Evolutionary conservation across 2,329 filamentous ascomycete genomes (phyloP).

Genomic region (Coniochaeta sp.): DNA sequence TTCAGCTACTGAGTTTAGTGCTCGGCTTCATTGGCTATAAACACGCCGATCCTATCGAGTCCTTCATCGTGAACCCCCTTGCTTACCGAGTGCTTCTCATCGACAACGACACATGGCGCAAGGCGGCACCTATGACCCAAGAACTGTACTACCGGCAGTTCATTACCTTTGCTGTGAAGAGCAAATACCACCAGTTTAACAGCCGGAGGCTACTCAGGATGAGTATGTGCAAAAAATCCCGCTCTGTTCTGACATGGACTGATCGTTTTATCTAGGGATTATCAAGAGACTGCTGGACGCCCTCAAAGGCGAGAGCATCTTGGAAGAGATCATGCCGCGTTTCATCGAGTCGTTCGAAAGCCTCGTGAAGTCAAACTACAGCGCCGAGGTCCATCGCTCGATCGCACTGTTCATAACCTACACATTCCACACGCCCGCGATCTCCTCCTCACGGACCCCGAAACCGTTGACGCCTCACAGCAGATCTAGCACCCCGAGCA

Average conservation of each 20-base stretch:
- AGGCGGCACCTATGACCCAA: conserved; percentile 68
- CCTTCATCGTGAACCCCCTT: conserved; percentile 90
- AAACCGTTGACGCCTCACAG: conserved; percentile 31
- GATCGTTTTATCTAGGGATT: conserved; percentile 51
- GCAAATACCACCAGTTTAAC: conserved; percentile 91
- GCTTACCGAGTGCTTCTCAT: conserved; percentile 89
- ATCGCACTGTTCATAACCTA: conserved; percentile 91
- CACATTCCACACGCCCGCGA: conserved; percentile 60
- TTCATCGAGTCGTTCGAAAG: conserved; percentile 75
- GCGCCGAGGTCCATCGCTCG: conserved; percentile 76
- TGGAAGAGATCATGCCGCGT: conserved; percentile 62
- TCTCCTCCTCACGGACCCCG: conserved; percentile 44
- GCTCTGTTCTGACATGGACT: not conserved
- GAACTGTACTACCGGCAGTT: conserved; percentile 93
- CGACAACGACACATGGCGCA: conserved; percentile 89
- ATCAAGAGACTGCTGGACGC: conserved; percentile 86
- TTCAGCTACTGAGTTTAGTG: conserved; percentile 67
- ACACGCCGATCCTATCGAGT: conserved; percentile 69
- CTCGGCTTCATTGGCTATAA: conserved; percentile 87
- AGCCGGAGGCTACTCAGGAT: conserved; percentile 79
- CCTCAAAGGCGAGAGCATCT: conserved; percentile 76
- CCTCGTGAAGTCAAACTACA: conserved; percentile 73
- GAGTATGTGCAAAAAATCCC: conserved; percentile 50
- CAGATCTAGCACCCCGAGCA: conserved; percentile 31
- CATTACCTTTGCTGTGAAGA: conserved; percentile 76